A percentile compares a stretch with the other conserved stretches of the same genome.
phyloP scores from a whole-genome alignment of 169 alveolate species.

The Cryptosporidium parvum region DNA sequence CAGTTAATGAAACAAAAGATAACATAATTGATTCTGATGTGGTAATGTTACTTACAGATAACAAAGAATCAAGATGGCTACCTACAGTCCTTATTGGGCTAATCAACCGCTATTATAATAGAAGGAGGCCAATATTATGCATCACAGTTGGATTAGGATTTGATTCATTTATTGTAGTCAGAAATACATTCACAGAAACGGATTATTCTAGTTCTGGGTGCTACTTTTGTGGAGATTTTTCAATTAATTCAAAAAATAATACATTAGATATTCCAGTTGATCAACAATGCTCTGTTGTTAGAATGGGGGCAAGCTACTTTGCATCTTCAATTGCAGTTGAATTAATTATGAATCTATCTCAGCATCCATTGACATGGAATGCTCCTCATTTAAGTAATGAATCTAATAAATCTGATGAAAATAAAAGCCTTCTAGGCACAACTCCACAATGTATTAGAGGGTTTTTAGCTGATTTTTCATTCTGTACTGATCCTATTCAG shows the following conservation, averaged over 20 bases:
- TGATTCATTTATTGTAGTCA: slow-evolving; percentile 89
- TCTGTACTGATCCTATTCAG: slow-evolving; percentile 18
- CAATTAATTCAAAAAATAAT: slow-evolving; percentile 87
- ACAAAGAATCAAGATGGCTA: slow-evolving; percentile 91
- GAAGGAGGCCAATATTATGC: slow-evolving; percentile 80
- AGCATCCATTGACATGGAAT: slow-evolving; percentile 85
- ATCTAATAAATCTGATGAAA: not conserved
- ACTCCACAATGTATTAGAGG: slow-evolving; percentile 72
- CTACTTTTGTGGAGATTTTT: slow-evolving; percentile 91
- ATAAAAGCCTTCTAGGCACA: slow-evolving; percentile 29
- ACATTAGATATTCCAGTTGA: slow-evolving; percentile 90
- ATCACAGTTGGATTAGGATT: slow-evolving; percentile 91
- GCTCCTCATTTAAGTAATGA: slow-evolving; percentile 73
- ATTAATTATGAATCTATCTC: slow-evolving; percentile 83
- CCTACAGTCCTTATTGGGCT: slow-evolving; percentile 87
- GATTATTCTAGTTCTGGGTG: slow-evolving; percentile 83
- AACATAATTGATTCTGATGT: slow-evolving; percentile 78
- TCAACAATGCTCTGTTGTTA: slow-evolving; percentile 91
- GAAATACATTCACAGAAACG: slow-evolving; percentile 83
- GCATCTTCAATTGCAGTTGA: slow-evolving; percentile 90
- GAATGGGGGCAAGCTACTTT: slow-evolving; percentile 90
- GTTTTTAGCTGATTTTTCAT: slow-evolving; percentile 19
- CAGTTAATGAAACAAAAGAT: slow-evolving; percentile 3
- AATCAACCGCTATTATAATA: slow-evolving; percentile 63
- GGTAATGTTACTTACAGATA: slow-evolving; percentile 87